These are phyloP conservation scores for Fusarium sp. DNA, from an alignment of 2,329 filamentous ascomycete genomes.

Conservation along the genomic window DNA sequence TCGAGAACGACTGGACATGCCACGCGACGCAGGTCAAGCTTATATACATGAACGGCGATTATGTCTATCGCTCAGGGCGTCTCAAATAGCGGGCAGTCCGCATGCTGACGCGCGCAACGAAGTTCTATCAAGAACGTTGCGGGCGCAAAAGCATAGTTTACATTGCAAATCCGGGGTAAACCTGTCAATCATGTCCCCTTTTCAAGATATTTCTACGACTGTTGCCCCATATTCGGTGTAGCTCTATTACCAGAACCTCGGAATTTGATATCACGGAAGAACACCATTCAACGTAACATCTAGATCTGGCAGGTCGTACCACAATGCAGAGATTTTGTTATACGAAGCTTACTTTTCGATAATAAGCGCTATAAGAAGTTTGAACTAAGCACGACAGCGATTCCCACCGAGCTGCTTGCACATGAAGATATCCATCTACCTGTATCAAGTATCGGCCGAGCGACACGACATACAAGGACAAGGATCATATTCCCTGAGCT, in stretches of 20 bases:
- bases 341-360: not conserved
- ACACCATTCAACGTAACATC: not conserved
- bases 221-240: not conserved
- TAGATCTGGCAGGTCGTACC: not conserved
- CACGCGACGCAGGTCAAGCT: constrained; percentile 40
- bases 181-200: constrained; percentile 9
- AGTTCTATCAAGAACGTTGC: constrained; percentile 45
- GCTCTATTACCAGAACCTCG: not conserved
- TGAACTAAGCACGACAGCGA: not conserved
- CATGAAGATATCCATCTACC: not conserved
- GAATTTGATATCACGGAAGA: not conserved
- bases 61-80: constrained; percentile 26
- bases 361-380: not conserved
- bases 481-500: constrained; percentile 19
- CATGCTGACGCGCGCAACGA: constrained; percentile 49
- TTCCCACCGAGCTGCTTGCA: not conserved
- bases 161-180: constrained; percentile 31
- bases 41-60: constrained; percentile 41
- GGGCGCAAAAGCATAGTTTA: constrained; percentile 43
- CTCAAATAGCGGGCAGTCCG: constrained; percentile 42
- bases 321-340: constrained; percentile 1
- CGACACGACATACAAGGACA: constrained; percentile 26
- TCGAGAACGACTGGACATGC: constrained; percentile 3
- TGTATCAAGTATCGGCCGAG: constrained; percentile 23
- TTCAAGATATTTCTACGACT: not conserved